Base-by-base conservation (phyloP, 805 yeast genomes). In the Maudiozyma turicensis region DNA sequence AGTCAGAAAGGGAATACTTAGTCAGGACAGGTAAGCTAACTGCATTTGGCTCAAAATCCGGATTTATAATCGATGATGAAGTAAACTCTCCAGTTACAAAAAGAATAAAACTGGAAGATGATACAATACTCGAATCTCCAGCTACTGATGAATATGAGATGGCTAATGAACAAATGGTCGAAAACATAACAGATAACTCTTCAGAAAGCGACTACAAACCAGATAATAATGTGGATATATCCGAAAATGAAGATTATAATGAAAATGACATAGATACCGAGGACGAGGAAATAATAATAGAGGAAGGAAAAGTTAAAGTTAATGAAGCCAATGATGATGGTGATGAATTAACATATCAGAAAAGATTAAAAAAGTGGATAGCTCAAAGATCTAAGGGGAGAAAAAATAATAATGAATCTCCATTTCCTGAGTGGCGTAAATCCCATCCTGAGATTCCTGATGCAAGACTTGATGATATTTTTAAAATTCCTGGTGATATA, bases 11-110 rank as follows among this genome's bases (percentile, higher is more conserved):
- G 49, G 97, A 90, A 46, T 90, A 67, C 59, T 71, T 93, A 52
- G 78, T 93, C 0, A 74, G 99, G 54, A 90, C 91, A 0, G 99
- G 99, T 31, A 82, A 88, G 63, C 79, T 89, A 49, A 93, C 99
- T 0, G 98, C 98, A 0, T 93, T 93, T 71, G 95, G 96, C 9
- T 77, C 78, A 32, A 68, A 78, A 20, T 72, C 74, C 40, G 82
- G 79, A 1, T 84, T 87, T 56, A 73, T 48, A 5, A 33, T 43
- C 7, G 51, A 50, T 8, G 40, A 44, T 3, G 50, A 48, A 8
- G 41, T 34, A 3, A 40, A 33, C 8, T 32, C 33, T 13, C 31
- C 33, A 2, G 35, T n/a, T 33, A 14, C 26, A 20, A 20, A 10
- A 11, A n/a, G 3, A 10, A 33, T 31, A 8, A 10, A 11, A 10